These are phyloP conservation scores for Harrya chromipes DNA, from an alignment of 768 basidiomycete species.

Conservation along the genomic window DNA sequence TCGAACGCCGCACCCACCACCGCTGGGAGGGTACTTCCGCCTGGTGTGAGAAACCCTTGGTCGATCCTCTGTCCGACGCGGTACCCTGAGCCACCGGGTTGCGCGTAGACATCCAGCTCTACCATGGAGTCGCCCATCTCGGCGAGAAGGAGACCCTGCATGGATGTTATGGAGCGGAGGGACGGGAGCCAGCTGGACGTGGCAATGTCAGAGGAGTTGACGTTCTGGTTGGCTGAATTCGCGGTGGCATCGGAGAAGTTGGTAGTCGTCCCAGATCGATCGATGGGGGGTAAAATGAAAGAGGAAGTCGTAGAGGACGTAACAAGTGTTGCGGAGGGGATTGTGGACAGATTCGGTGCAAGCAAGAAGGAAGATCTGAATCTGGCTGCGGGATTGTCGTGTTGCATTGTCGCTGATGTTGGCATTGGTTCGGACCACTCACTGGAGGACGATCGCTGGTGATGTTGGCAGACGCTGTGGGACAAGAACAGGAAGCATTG, in stretches of 20 bases:
- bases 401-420: background rate
- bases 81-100: conserved; percentile 36
- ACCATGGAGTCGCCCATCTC: conserved; percentile 49
- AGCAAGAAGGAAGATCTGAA: conserved; percentile 16
- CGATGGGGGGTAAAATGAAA: conserved; percentile 16
- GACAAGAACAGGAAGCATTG: conserved; percentile 6
- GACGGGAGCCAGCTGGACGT: conserved; percentile 20
- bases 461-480: conserved; percentile 11
- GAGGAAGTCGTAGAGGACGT: conserved; percentile 26
- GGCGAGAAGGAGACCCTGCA: conserved; percentile 47
- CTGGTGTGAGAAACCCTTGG: conserved; percentile 30
- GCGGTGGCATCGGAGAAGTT: conserved; percentile 22
- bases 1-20: conserved; percentile 10
- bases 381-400: conserved; percentile 3
- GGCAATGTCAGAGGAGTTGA: conserved; percentile 4
- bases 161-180: conserved; percentile 37
- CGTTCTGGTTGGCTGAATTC: conserved; percentile 1
- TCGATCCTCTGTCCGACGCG: conserved; percentile 40
- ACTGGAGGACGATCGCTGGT: conserved; percentile 5
- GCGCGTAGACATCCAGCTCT: conserved; percentile 37
- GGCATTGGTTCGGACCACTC: conserved; percentile 16
- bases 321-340: conserved; percentile 25
- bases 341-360: conserved; percentile 24
- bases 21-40: conserved; percentile 21
- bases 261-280: conserved; percentile 13